These are phyloP conservation scores for Gossypium davidsonii DNA, from an alignment of 441 rosid genomes.

Conservation along the genomic window DNA sequence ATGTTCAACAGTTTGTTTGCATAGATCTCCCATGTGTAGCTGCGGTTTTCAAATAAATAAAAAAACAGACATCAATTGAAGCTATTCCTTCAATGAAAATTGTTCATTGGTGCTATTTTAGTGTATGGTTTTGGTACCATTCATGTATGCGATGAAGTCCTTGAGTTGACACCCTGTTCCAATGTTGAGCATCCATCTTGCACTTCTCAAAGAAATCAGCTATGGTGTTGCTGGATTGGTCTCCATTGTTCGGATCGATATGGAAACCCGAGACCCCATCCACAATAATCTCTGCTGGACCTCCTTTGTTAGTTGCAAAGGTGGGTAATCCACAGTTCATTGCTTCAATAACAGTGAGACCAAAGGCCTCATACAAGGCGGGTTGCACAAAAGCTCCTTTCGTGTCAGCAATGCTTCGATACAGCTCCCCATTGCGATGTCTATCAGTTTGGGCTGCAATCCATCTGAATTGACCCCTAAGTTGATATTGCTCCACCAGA, in stretches of 20 bases:
- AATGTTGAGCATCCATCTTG: conserved; percentile 42
- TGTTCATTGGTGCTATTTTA: neutral
- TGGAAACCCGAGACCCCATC: conserved; percentile 88
- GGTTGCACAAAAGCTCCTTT: conserved; percentile 91
- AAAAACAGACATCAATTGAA: neutral
- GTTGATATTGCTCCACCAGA: conserved; percentile 64
- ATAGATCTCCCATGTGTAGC: conserved; percentile 92
- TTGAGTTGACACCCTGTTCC: conserved; percentile 54
- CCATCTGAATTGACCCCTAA: conserved; percentile 85
- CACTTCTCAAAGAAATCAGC: conserved; percentile 77
- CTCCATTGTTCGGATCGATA: conserved; percentile 77
- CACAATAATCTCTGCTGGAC: conserved; percentile 87
- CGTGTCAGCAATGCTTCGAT: conserved; percentile 81
- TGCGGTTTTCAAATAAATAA: conserved; percentile 23
- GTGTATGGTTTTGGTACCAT: conserved; percentile 35
- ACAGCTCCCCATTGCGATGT: conserved; percentile 79
- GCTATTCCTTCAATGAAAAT: neutral
- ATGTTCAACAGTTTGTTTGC: conserved; percentile 68
- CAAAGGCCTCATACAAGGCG: conserved; percentile 90
- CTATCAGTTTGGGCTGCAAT: conserved; percentile 84
- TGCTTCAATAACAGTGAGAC: conserved; percentile 88
- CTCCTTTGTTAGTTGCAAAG: conserved; percentile 89
- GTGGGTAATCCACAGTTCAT: conserved; percentile 93
- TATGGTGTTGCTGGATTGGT: conserved; percentile 57
- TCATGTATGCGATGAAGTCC: conserved; percentile 74